Percentiles rank a stretch among this genome's conserved stretches.
Evolutionary conservation across 2,329 filamentous ascomycete species (phyloP).

Genomic region (Lomentospora prolificans): DNA sequence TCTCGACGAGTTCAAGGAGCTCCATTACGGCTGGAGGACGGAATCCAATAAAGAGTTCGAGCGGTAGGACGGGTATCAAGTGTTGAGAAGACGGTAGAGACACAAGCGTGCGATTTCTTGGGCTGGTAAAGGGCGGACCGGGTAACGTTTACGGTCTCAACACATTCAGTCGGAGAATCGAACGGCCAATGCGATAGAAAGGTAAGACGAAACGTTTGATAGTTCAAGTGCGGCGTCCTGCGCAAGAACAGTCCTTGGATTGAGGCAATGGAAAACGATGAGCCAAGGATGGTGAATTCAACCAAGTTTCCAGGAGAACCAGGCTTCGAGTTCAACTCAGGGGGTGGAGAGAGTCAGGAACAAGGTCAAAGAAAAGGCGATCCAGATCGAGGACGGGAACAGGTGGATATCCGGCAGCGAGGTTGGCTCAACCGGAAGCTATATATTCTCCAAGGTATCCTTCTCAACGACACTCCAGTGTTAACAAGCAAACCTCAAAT

Average conservation of each 20-base stretch:
- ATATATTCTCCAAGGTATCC: not conserved
- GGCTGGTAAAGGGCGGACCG: not conserved
- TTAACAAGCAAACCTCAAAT: not conserved
- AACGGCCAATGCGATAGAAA: not conserved
- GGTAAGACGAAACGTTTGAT: not conserved
- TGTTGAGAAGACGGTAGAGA: not conserved
- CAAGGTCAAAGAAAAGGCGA: not conserved
- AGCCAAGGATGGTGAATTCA: not conserved
- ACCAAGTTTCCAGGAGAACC: not conserved
- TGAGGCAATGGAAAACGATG: not conserved
- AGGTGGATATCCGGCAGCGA: no score
- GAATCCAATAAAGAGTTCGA: not conserved
- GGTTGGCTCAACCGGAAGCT: not conserved
- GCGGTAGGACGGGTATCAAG: not conserved
- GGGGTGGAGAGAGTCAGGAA: not conserved
- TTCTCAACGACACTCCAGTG: not conserved
- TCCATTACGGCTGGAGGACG: constrained; percentile 35
- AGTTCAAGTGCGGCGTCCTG: constrained; percentile 1
- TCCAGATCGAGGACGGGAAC: not conserved
- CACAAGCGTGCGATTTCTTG: not conserved
- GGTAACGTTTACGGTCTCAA: no score
- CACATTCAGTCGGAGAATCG: not conserved
- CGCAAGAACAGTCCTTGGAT: not conserved
- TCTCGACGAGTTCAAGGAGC: constrained; percentile 54
- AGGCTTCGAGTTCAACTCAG: not conserved